A percentile compares a stretch with the other conserved stretches of the same genome.
These are phyloP conservation scores for Sarcodon aspratus DNA, from an alignment of 768 basidiomycete species.

Conservation along the genomic window DNA sequence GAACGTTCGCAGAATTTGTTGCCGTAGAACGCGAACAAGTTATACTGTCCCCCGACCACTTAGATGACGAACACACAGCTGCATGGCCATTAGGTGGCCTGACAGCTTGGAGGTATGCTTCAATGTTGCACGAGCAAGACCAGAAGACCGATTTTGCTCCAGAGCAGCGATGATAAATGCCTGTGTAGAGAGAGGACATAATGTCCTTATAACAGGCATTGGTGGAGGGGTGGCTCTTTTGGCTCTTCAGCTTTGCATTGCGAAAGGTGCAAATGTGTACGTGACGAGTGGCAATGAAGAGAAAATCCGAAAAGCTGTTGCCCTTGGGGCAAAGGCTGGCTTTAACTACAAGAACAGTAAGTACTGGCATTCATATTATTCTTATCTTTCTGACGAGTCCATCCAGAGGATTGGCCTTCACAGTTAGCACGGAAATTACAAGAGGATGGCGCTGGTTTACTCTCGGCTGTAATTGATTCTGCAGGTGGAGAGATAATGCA, in stretches of 20 bases:
- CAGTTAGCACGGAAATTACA: constrained; percentile 22
- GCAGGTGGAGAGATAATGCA: constrained; percentile 30
- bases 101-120: constrained; percentile 71
- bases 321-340: constrained; percentile 69
- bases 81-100: constrained; percentile 72
- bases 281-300: constrained; percentile 63
- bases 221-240: constrained; percentile 78
- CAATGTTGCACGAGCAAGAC: constrained; percentile 4
- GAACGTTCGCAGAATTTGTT: constrained; percentile 71
- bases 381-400: not conserved
- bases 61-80: constrained; percentile 55
- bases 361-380: constrained; percentile 8
- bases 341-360: constrained; percentile 59
- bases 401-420: constrained; percentile 21
- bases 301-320: constrained; percentile 57
- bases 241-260: constrained; percentile 66
- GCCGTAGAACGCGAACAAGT: constrained; percentile 63
- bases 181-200: constrained; percentile 47
- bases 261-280: constrained; percentile 69
- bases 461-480: constrained; percentile 34
- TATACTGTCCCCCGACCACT: constrained; percentile 51
- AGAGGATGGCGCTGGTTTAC: constrained; percentile 7
- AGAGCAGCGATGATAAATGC: constrained; percentile 64
- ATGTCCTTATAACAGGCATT: constrained; percentile 71
- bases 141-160: not conserved